Percentiles rank a stretch among this genome's conserved stretches.
These are phyloP conservation scores for Emydomyces testavorans DNA, from an alignment of 2,329 filamentous ascomycete species.

Conservation along the genomic window DNA sequence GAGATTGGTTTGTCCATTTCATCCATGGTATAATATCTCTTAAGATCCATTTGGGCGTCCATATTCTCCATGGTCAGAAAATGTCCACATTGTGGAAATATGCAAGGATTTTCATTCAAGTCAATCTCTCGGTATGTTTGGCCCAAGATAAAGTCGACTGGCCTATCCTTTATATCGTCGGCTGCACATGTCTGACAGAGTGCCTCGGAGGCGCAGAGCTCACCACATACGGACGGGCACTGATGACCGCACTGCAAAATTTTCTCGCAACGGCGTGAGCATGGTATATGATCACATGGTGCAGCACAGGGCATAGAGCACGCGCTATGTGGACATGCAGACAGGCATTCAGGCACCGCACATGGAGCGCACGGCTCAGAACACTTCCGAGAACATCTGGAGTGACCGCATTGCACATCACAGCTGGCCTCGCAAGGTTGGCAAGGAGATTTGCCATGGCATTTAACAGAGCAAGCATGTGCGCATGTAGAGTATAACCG, in stretches of 20 bases:
- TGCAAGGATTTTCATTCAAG: slow-evolving; percentile 48
- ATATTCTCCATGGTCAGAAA: slow-evolving; percentile 49
- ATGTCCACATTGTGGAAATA: slow-evolving; percentile 54
- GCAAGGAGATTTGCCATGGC: slow-evolving; percentile 2
- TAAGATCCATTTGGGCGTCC: slow-evolving; percentile 49
- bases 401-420: slow-evolving; percentile 47
- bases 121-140: slow-evolving; percentile 47
- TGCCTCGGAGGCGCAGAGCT: slow-evolving; percentile 42
- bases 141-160: slow-evolving; percentile 48
- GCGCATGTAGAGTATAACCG: not conserved
- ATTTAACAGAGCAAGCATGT: not conserved
- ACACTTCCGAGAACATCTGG: slow-evolving; percentile 44
- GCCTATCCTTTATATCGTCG: slow-evolving; percentile 33
- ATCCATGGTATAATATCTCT: slow-evolving; percentile 23
- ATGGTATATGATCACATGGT: slow-evolving; percentile 57
- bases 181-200: slow-evolving; percentile 48
- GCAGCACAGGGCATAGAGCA: slow-evolving; percentile 51
- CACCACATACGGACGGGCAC: slow-evolving; percentile 56
- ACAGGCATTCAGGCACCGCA: slow-evolving; percentile 45
- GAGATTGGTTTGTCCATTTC: slow-evolving; percentile 19
- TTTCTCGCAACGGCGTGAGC: slow-evolving; percentile 47
- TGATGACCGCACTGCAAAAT: slow-evolving; percentile 48
- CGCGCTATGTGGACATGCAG: slow-evolving; percentile 42
- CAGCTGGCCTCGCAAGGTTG: slow-evolving; percentile 30
- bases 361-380: slow-evolving; percentile 52